Evolutionary conservation across 805 yeast species (phyloP), one percentile per base, ranked within the genome.

Genomic region (Metschnikowia shivogae): DNA sequence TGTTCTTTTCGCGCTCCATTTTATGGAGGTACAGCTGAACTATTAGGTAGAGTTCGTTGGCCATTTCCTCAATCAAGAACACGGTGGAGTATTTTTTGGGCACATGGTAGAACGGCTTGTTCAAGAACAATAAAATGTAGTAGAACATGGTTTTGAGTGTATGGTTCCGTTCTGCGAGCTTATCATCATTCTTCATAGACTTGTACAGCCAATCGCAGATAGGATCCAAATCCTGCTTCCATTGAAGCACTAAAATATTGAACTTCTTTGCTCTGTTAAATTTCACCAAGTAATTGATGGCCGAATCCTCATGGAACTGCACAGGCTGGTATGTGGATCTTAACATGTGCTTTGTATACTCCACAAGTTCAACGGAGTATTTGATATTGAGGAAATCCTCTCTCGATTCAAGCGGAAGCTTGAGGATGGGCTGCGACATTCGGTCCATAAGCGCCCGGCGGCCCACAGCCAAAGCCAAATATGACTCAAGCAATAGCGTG

Each of bases 51-150:
- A 52, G 43, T 20, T 54, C 56, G 28, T 45, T 45, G 5, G 57
- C 43, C 36, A 52, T 52, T n/a, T 54, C 56, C 36, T 54, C 57
- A 14, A 54, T 50, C 35, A 52, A 44, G 37, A 39, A 50, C 30
- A 46, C 48, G 3, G 53, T 47, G 20, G 52, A 46, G 27, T 54
- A 54, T 39, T 54, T 46, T 34, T 47, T 48, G 3, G 56, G 57
- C 13, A 54, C 51, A 19, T 53, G 57, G 37, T 52, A 40, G 43
- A 54, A 54, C 3, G 57, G 57, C 43, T 54, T 54, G 44, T 54
- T 54, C 42, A 54, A 34, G 29, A 47, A 54, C 17, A 54, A 31
- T 24, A 54, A 40, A 9, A 52, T 26, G 41, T 50, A 48, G 46
- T 47, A 52, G 43, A 49, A 54, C 31, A 50, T 39, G 26, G 36